Evolutionary conservation across 1,139 yeast genomes (phyloP).

Genomic region (Hyphopichia buzzinii): DNA sequence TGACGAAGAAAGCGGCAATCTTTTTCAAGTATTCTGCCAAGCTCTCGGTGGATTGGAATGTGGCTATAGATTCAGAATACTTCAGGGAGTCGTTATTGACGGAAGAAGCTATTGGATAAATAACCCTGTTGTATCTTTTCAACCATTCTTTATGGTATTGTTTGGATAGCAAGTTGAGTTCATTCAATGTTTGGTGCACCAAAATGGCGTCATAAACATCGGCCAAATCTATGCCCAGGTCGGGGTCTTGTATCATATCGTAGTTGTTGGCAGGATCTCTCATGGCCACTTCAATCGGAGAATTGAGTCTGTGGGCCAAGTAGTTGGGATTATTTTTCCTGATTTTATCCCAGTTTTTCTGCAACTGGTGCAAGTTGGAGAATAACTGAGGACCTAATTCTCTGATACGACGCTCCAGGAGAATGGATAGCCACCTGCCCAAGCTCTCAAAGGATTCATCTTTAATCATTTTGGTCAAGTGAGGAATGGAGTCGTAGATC

Average conservation of each 20-base stretch:
- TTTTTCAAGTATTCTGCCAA: constrained; percentile 58
- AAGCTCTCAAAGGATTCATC: constrained; percentile 77
- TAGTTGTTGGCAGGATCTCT: constrained; percentile 52
- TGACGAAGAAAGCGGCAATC: constrained; percentile 72
- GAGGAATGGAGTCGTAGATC: constrained; percentile 74
- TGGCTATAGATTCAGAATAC: constrained; percentile 10
- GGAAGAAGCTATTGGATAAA: constrained; percentile 57
- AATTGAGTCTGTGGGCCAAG: constrained; percentile 67
- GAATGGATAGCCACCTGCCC: constrained; percentile 65
- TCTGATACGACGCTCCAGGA: constrained; percentile 59
- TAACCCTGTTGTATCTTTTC: constrained; percentile 68
- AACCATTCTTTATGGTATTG: constrained; percentile 73
- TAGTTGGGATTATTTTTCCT: constrained; percentile 39
- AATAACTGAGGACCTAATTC: constrained; percentile 61
- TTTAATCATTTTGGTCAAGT: constrained; percentile 68
- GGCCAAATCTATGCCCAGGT: constrained; percentile 54
- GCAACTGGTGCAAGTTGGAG: constrained; percentile 53
- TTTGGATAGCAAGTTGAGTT: constrained; percentile 55
- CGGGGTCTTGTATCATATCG: constrained; percentile 45
- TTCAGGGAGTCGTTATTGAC: constrained; percentile 16
- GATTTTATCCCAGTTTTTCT: constrained; percentile 53
- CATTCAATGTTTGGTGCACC: constrained; percentile 75
- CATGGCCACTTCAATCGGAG: constrained; percentile 78
- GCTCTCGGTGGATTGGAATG: constrained; percentile 18
- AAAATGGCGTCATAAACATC: constrained; percentile 80